These are phyloP conservation scores for Penicillium sp. DNA, from an alignment of 2,329 filamentous ascomycete species.

Conservation along the genomic window DNA sequence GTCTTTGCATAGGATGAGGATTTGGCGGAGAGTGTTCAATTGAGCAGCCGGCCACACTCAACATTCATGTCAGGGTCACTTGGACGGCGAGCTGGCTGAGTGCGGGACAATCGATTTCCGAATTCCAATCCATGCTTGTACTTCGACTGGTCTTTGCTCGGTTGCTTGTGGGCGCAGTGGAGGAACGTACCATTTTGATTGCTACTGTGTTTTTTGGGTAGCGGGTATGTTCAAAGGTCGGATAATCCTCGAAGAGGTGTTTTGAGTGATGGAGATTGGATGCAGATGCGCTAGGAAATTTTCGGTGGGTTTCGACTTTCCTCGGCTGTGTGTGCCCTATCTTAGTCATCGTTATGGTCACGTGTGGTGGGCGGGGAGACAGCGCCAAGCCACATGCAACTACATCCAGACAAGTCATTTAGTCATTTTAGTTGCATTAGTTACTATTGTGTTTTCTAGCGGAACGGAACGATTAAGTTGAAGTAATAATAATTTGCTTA, in stretches of 20 bases:
- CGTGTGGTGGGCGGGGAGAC: too few species aligned
- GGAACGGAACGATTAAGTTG: neutral
- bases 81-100: neutral
- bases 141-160: neutral
- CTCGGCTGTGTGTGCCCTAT: slow-evolving; percentile 41
- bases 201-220: slow-evolving; percentile 27
- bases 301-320: slow-evolving; percentile 29
- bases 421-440: too few species aligned
- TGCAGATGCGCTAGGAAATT: slow-evolving; percentile 22
- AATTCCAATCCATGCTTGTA: neutral
- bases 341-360: slow-evolving; percentile 23
- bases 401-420: too few species aligned
- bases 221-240: slow-evolving; percentile 47
- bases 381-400: too few species aligned
- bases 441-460: too few species aligned
- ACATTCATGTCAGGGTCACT: slow-evolving; percentile 4
- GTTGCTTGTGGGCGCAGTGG: neutral
- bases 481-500: neutral
- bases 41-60: neutral
- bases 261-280: slow-evolving; percentile 29
- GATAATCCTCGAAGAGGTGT: slow-evolving; percentile 59
- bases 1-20: neutral
- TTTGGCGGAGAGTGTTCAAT: neutral
- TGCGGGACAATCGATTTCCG: neutral
- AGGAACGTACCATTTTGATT: slow-evolving; percentile 52